These are phyloP conservation scores for Diaporthe sp. DNA, from an alignment of 2,329 filamentous ascomycete genomes.

Conservation along the genomic window DNA sequence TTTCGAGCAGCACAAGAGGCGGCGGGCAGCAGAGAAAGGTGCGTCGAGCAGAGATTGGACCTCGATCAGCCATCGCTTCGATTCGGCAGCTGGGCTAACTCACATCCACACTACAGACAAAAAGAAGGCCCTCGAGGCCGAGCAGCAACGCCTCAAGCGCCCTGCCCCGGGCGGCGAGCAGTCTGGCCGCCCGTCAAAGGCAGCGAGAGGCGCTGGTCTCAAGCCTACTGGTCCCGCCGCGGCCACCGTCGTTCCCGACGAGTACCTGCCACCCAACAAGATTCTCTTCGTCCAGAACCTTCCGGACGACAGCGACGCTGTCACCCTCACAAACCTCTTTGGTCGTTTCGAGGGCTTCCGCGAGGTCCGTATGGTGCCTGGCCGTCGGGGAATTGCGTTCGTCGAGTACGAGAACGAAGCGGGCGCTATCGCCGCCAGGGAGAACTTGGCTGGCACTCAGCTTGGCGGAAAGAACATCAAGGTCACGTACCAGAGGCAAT, in stretches of 20 bases:
- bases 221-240: slow-evolving; percentile 78
- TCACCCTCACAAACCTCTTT: slow-evolving; percentile 83
- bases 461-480: slow-evolving; percentile 85
- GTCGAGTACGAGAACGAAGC: slow-evolving; percentile 94
- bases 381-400: slow-evolving; percentile 89
- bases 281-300: slow-evolving; percentile 94
- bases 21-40: slow-evolving; percentile 92
- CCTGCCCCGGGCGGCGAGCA: slow-evolving; percentile 58
- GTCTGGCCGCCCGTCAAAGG: slow-evolving; percentile 72
- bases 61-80: not conserved
- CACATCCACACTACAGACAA: slow-evolving; percentile 56
- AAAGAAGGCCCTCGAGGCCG: slow-evolving; percentile 85
- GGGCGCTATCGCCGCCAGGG: slow-evolving; percentile 92
- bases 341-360: slow-evolving; percentile 92
- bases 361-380: slow-evolving; percentile 90
- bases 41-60: slow-evolving; percentile 37
- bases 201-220: slow-evolving; percentile 76
- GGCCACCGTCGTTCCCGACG: slow-evolving; percentile 87
- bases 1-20: slow-evolving; percentile 86
- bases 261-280: slow-evolving; percentile 97
- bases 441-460: slow-evolving; percentile 87
- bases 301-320: slow-evolving; percentile 86
- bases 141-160: slow-evolving; percentile 80
- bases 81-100: slow-evolving; percentile 11
- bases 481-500: slow-evolving; percentile 96